phyloP scores from a whole-genome alignment of 495 filamentous ascomycete genomes.

The Neurospora sp. region DNA sequence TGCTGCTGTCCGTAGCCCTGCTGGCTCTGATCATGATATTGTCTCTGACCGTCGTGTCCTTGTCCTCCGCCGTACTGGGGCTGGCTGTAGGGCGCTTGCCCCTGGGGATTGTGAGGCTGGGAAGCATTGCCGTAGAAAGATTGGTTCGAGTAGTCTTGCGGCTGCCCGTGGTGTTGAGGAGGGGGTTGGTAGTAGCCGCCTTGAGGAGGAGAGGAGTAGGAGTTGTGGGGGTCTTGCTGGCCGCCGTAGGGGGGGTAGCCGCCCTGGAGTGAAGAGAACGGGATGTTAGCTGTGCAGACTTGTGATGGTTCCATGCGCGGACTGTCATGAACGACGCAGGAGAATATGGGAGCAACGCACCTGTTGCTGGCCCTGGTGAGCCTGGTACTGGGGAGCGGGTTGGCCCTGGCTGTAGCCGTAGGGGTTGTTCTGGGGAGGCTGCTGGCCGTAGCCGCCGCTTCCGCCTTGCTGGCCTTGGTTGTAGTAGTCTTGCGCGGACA shows the following conservation, averaged over 20 bases:
- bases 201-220: neutral
- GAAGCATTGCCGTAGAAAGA: neutral
- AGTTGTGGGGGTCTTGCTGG: neutral
- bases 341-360: neutral
- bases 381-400: neutral
- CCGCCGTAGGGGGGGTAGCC: neutral
- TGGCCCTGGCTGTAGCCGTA: neutral
- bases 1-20: neutral
- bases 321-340: neutral
- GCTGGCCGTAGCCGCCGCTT: neutral
- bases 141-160: neutral
- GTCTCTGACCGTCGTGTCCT: neutral
- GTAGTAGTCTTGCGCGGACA: neutral
- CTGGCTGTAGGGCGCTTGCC: neutral
- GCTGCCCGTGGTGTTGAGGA: neutral
- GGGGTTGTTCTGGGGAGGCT: neutral
- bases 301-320: neutral
- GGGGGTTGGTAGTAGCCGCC: neutral
- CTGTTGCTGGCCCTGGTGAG: neutral
- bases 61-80: neutral
- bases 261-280: neutral
- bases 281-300: neutral
- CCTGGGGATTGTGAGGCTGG: neutral
- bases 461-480: neutral
- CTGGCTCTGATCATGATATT: neutral